Evolutionary conservation across 495 filamentous ascomycete species (phyloP).

Genomic region (Aspergillus funiculosus): DNA sequence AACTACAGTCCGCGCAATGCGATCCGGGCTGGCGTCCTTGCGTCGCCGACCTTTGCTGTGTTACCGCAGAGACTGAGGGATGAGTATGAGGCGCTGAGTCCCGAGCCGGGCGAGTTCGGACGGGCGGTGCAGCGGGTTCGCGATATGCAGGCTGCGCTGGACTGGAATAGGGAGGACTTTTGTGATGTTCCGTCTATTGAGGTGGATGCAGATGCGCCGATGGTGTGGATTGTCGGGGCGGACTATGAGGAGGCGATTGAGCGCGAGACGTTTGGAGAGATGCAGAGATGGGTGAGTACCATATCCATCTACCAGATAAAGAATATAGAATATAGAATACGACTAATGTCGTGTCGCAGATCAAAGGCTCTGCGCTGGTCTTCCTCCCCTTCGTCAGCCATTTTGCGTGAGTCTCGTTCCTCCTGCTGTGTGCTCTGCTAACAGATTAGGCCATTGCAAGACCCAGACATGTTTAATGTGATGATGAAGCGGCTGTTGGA

Average conservation of each 20-base stretch:
- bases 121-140: neutral
- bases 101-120: neutral
- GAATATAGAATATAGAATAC: too few relatives aligned
- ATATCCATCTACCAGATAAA: neutral
- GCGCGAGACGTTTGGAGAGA: neutral
- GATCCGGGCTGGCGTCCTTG: neutral
- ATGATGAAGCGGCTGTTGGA: too few relatives aligned
- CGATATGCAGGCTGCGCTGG: neutral
- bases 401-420: constrained; percentile 1
- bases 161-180: constrained; percentile 1
- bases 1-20: neutral
- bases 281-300: neutral
- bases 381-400: neutral
- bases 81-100: neutral
- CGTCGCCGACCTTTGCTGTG: neutral
- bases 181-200: neutral
- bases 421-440: neutral
- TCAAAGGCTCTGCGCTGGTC: neutral
- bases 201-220: neutral
- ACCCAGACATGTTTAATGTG: neutral
- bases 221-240: neutral
- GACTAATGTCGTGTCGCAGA: neutral
- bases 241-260: constrained; percentile 4
- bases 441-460: constrained; percentile 4
- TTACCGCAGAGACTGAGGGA: neutral